A percentile compares a stretch with the other conserved stretches of the same genome.
phyloP scores from a whole-genome alignment of 352 stramenopile genomes.

The Globisporangium carolinianum region DNA sequence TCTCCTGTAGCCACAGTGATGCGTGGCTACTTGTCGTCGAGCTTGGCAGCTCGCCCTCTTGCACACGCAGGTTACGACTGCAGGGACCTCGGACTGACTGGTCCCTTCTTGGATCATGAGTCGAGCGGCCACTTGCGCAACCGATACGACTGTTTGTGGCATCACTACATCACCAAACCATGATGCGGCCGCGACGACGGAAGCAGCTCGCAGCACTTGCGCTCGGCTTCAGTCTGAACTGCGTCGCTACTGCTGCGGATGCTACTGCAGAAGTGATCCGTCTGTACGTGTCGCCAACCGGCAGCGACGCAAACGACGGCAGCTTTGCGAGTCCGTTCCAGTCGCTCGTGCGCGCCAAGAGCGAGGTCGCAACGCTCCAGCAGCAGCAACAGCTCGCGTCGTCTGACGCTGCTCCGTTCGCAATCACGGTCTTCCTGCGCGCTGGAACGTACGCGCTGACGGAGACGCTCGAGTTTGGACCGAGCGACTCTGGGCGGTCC shows the following conservation, averaged over 20 bases:
- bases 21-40: too few relatives aligned
- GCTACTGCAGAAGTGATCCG: neutral
- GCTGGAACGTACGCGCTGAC: conserved; percentile 44
- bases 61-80: too few relatives aligned
- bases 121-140: too few relatives aligned
- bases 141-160: too few relatives aligned
- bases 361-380: conserved; percentile 25
- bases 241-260: neutral
- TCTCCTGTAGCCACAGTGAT: too few relatives aligned
- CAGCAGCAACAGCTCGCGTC: conserved; percentile 15
- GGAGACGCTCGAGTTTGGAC: conserved; percentile 45
- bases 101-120: too few relatives aligned
- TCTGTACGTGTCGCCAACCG: conserved; percentile 44
- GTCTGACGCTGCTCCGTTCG: too few relatives aligned
- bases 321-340: conserved; percentile 43
- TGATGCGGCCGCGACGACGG: too few relatives aligned
- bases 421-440: conserved; percentile 59
- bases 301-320: conserved; percentile 38
- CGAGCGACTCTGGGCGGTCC: conserved; percentile 31
- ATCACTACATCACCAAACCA: too few relatives aligned
- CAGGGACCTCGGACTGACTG: too few relatives aligned
- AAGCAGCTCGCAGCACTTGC: neutral
- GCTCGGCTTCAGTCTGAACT: neutral
- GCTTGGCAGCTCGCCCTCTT: too few relatives aligned
- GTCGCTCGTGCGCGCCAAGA: conserved; percentile 38